Base-by-base conservation (phyloP, 495 filamentous ascomycete species). In the Cercophora scortea region DNA sequence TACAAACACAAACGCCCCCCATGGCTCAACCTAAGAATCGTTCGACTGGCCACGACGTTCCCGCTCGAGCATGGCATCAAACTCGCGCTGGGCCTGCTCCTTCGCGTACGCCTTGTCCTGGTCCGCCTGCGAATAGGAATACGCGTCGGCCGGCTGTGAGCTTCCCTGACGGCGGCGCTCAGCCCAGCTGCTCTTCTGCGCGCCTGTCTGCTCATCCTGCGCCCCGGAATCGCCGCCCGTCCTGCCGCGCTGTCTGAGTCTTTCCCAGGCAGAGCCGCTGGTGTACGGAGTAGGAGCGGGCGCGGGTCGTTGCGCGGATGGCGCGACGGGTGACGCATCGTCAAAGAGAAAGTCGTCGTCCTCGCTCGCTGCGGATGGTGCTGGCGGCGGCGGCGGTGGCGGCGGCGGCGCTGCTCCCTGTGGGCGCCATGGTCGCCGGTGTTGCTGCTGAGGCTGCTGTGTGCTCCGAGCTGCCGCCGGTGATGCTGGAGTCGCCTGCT, bases 81-180 rank as follows among this genome's bases (percentile, higher is more conserved):
- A 76, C 42, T 76, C 70, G 49, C 61, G 70, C 49, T 76, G 73
- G 11, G 71, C 73, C 45, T 72, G 65, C 19, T 69, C 65, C 54
- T 61, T 72, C 41, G 67, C 71, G 38, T 62, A 61, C 9, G 61
- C 61, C 44, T 56, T 70, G 33, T 73, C 62, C 44, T 66, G 60
- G 6, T 73, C 71, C 13, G 54, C 34, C 34, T 54, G 34, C 1
- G 62, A 57, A 42, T 70, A 74, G 12, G 66, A 51, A 42, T 71
- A 74, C 1, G 59, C 58, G 19, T 71, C 63, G 12, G 59, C 45
- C 32, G 45, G 56, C 40, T 52, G 57, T 16, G 54, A 45, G 15
- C 32, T 18, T 15, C 61, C 54, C 12, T 18, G 38, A 8, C 49
- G 12, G 38, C 54, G 40, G 52, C 43, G 49, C n/a, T 59, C 60